These are phyloP conservation scores for Cucumis cinereus DNA, from an alignment of 306 rosid genomes.

Conservation along the genomic window DNA sequence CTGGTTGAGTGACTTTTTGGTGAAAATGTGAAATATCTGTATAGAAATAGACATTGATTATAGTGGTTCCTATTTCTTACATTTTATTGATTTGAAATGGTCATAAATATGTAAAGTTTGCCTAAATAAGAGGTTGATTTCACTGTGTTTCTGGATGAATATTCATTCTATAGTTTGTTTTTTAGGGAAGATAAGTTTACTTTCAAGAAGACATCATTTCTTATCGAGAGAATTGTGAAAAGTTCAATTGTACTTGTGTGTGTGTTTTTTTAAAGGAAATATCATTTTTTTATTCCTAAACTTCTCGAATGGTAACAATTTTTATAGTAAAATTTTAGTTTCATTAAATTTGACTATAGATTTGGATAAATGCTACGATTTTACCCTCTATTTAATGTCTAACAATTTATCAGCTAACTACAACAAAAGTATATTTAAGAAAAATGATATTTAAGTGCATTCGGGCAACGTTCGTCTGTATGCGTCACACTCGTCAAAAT, in stretches of 20 bases:
- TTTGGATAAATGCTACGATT: too few relatives aligned
- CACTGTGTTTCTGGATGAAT: not conserved
- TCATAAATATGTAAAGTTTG: not conserved
- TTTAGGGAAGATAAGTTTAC: not conserved
- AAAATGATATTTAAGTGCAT: too few relatives aligned
- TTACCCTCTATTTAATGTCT: too few relatives aligned
- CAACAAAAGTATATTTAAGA: too few relatives aligned
- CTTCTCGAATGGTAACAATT: too few relatives aligned
- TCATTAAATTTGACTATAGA: not conserved
- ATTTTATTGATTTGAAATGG: not conserved
- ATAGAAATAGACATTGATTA: not conserved
- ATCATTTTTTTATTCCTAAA: too few relatives aligned
- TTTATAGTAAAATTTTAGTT: not conserved
- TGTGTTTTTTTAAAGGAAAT: too few relatives aligned
- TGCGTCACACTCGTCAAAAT: too few relatives aligned
- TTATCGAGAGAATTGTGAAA: too few relatives aligned
- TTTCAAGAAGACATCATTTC: not conserved
- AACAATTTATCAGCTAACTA: too few relatives aligned
- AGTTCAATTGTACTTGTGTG: too few relatives aligned
- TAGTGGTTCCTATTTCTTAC: not conserved
- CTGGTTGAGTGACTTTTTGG: not conserved
- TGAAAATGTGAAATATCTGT: not conserved
- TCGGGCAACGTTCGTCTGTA: too few relatives aligned
- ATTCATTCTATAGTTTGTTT: not conserved
- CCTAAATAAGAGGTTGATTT: not conserved